phyloP scores from a whole-genome alignment of 108 stramenopile species.

The Cyclotella kingstonii region DNA sequence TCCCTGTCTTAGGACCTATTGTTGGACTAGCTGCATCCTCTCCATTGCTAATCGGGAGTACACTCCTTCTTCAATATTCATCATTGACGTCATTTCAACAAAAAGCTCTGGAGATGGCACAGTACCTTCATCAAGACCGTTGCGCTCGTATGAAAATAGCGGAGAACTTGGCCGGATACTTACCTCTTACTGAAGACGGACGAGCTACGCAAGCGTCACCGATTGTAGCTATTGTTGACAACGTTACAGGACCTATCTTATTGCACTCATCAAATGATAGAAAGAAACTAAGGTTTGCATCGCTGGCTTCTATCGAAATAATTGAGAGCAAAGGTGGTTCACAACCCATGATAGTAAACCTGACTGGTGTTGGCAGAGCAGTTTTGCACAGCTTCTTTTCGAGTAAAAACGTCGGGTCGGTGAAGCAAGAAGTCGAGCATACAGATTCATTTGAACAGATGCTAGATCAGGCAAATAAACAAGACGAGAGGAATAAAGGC shows the following conservation, averaged over 20 bases:
- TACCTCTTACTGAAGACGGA: not conserved
- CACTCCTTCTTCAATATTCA: constrained; percentile 10
- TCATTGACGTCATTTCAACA: constrained; percentile 23
- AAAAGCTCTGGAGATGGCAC: constrained; percentile 21
- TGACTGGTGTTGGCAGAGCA: constrained; percentile 63
- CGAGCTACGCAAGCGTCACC: constrained; percentile 49
- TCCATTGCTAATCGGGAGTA: constrained; percentile 26
- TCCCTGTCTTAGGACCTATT: not conserved
- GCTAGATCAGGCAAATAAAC: constrained; percentile 12
- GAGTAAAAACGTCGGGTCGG: constrained; percentile 5
- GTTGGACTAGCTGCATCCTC: not conserved
- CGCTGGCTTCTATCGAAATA: constrained; percentile 62
- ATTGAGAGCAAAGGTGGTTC: constrained; percentile 16
- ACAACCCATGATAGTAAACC: constrained; percentile 39
- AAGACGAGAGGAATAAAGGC: constrained; percentile 1
- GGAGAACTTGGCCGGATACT: not conserved
- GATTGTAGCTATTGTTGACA: constrained; percentile 56
- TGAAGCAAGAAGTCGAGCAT: constrained; percentile 30
- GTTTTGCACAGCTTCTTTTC: constrained; percentile 46
- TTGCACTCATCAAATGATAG: not conserved
- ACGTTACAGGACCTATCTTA: constrained; percentile 15
- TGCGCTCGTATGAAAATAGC: not conserved
- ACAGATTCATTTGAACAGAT: constrained; percentile 9
- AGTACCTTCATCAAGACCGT: constrained; percentile 19
- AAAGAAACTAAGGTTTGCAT: constrained; percentile 38